Conservation (phyloP, 2,329 filamentous ascomycete genomes). For the Colletotrichum noveboracense region DNA sequence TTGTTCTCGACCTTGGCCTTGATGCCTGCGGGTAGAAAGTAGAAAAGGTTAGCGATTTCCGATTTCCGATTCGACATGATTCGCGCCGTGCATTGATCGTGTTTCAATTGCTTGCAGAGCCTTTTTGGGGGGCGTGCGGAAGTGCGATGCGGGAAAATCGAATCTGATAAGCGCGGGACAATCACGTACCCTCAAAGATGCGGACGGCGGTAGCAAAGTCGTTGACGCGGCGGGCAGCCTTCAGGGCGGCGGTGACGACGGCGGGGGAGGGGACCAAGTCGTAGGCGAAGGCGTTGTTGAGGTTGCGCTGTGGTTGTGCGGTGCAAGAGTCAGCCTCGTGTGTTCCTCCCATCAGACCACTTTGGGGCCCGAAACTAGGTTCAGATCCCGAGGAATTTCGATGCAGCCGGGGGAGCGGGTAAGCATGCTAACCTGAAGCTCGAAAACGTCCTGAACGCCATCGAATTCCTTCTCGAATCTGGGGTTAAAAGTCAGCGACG, state of each 20-base stretch:
- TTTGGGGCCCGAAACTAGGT: constrained; percentile 5
- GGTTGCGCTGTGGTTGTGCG: constrained; percentile 68
- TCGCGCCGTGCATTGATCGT: neutral
- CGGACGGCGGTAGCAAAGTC: constrained; percentile 98
- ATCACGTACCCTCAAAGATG: constrained; percentile 89
- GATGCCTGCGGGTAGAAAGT: constrained; percentile 67
- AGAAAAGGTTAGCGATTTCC: neutral
- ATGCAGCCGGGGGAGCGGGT: neutral
- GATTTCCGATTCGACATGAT: neutral
- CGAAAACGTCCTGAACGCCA: constrained; percentile 95
- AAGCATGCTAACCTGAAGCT: constrained; percentile 84
- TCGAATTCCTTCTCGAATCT: constrained; percentile 99
- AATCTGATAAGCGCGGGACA: constrained; percentile 29
- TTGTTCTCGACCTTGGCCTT: constrained; percentile 99
- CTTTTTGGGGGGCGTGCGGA: neutral
- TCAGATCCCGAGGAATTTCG: constrained; percentile 11
- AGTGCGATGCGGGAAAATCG: neutral
- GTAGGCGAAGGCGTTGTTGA: constrained; percentile 99
- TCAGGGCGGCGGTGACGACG: constrained; percentile 89
- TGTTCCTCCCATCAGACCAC: constrained; percentile 25
- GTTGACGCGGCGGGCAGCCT: constrained; percentile 94
- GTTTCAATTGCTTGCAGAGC: neutral
- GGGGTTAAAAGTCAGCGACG: constrained; percentile 24
- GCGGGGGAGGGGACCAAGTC: constrained; percentile 95
- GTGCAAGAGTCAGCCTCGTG: constrained; percentile 11